phyloP scores from a whole-genome alignment of 129 eudicot genomes.

The Flaveria trinervia region DNA sequence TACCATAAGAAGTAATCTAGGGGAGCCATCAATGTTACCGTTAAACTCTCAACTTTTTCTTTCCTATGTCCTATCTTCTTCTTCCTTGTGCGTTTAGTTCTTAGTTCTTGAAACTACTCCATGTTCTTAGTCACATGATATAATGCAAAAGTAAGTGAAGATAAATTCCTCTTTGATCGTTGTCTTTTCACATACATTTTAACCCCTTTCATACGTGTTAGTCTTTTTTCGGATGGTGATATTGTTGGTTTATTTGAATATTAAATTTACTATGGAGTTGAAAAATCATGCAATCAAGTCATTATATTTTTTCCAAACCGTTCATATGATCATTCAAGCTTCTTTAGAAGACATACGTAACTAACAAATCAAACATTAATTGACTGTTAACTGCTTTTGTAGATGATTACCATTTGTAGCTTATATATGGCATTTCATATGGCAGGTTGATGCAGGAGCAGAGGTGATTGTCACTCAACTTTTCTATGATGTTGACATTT shows the following conservation, averaged over 20 bases:
- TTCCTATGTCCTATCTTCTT: not conserved
- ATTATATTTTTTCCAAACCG: not conserved
- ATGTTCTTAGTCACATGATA: not conserved
- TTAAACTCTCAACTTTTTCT: not conserved
- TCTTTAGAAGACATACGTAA: slow-evolving; percentile 4
- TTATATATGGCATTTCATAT: not conserved
- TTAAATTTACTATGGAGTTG: not conserved
- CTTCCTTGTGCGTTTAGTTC: slow-evolving; percentile 10
- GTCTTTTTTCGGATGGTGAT: not conserved
- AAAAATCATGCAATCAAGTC: not conserved
- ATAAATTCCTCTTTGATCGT: not conserved
- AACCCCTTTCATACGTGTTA: not conserved
- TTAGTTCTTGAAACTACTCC: not conserved
- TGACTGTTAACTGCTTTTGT: not conserved
- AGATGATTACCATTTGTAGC: slow-evolving; percentile 9
- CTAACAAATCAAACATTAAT: slow-evolving; percentile 7
- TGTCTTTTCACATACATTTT: slow-evolving; percentile 13
- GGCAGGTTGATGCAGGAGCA: slow-evolving; percentile 98
- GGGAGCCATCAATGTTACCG: not conserved
- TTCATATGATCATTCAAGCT: not conserved
- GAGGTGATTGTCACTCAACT: slow-evolving; percentile 95
- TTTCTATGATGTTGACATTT: slow-evolving; percentile 88
- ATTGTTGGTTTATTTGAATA: not conserved
- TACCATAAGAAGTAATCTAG: not conserved
- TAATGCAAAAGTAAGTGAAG: not conserved